Evolutionary conservation across 306 rosid species (phyloP), one percentile per base, ranked within the genome.

Genomic region (Lathyrus tuberosus): DNA sequence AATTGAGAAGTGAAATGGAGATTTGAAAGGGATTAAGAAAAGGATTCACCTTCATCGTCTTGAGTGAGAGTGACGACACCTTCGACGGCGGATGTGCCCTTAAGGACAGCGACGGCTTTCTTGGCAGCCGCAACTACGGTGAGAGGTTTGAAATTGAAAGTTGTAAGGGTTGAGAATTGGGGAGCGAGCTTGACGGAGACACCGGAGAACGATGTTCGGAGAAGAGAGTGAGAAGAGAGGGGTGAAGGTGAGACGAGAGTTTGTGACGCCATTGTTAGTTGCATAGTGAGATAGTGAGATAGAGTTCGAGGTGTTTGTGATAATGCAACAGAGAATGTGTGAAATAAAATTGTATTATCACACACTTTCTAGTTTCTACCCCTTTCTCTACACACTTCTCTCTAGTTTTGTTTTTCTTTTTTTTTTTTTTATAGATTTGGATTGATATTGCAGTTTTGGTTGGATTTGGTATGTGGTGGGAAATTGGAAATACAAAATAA

Each of bases 101-200:
- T 86, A 77, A 91, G 89, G 58, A 91, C 92, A 38, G 90, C 84
- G 61, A 91, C 97, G 52, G 92, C 97, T 70, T 86, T 91, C 83
- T 86, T 84, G 68, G 91, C 16, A 42, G 88, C 86, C 48, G 92
- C 86, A 54, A 83, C 71, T 62, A 84, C 75, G 2, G 82, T 64
- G 62, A 86, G 80, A 24, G 87, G 84, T 72, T 67, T 87, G 51
- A 83, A 85, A n/a, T 65, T 18, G 61, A 86, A 49, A 62, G 74
- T 71, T 1, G 85, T 69, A 10, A 81, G 59, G 46, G 84, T 49
- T 16, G 49, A 65, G 40, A 75, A 67, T 17, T 80, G 81, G 52
- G 82, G 77, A 7, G 89, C 67, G 79, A 67, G 62, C 3, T 84
- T 84, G 73, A 83, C 30, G 6, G 88, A 72, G 82, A 71, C 63